phyloP scores from a whole-genome alignment of 306 rosid species.

The Pyrus bretschneideri region DNA sequence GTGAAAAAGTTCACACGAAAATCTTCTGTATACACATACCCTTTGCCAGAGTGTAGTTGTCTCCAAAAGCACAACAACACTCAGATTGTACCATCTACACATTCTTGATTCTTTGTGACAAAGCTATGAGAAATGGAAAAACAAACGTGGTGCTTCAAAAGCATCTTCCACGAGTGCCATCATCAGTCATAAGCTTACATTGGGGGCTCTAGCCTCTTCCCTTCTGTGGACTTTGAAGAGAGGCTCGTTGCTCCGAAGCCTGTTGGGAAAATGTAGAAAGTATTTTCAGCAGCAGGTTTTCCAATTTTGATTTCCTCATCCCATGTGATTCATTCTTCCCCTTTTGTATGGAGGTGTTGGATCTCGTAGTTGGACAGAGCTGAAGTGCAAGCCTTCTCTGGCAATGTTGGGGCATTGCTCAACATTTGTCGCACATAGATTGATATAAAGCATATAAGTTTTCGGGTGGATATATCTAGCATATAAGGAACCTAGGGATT shows the following conservation, averaged over 20 bases:
- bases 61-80: conserved; percentile 43
- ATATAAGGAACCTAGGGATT: not conserved
- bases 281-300: conserved; percentile 9
- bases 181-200: not conserved
- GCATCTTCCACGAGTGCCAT: conserved; percentile 6
- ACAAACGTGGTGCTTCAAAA: conserved; percentile 17
- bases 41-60: conserved; percentile 94
- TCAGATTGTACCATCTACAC: conserved; percentile 22
- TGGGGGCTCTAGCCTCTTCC: conserved; percentile 20
- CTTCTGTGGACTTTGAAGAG: conserved; percentile 14
- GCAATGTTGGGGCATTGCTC: conserved; percentile 4
- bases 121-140: conserved; percentile 15
- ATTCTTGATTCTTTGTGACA: conserved; percentile 18
- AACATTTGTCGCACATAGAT: not conserved
- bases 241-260: conserved; percentile 13
- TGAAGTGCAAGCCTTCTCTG: not conserved
- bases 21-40: conserved; percentile 85
- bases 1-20: conserved; percentile 78
- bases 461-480: not conserved
- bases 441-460: not conserved
- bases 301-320: conserved; percentile 15
- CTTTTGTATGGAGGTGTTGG: conserved; percentile 12
- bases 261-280: conserved; percentile 2
- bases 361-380: not conserved
- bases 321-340: conserved; percentile 16